Percentiles rank a stretch among this genome's conserved stretches.
Evolutionary conservation across 208 protist genomes (phyloP).

Genomic region (Leishmania arabica): DNA sequence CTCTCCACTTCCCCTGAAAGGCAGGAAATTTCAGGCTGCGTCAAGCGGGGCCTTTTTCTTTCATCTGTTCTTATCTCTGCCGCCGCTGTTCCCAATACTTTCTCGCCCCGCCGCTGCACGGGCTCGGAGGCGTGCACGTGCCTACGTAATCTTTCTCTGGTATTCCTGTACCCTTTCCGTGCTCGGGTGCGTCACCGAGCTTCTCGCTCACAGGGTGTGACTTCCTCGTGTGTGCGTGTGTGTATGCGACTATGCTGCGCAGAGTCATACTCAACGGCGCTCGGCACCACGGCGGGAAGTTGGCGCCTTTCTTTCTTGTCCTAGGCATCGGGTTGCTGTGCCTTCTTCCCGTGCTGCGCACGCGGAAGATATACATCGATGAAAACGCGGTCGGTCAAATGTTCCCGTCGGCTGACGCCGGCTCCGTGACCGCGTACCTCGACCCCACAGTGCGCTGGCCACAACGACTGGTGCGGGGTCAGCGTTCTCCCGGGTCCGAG

Average conservation of each 20-base stretch:
- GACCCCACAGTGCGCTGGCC: constrained; percentile 28
- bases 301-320: constrained; percentile 44
- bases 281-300: constrained; percentile 40
- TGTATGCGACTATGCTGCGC: constrained; percentile 31
- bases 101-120: neutral
- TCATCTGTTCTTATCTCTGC: neutral
- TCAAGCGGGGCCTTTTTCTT: neutral
- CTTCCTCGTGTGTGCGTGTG: neutral
- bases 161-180: neutral
- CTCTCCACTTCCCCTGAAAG: neutral
- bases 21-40: neutral
- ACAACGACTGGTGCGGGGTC: constrained; percentile 51
- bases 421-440: neutral
- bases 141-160: neutral
- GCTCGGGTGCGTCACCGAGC: neutral
- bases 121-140: neutral
- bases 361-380: constrained; percentile 46
- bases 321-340: constrained; percentile 46
- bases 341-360: constrained; percentile 33
- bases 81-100: neutral
- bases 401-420: constrained; percentile 9
- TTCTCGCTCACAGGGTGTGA: neutral
- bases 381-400: constrained; percentile 59
- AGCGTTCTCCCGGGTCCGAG: constrained; percentile 65
- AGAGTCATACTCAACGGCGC: constrained; percentile 15